These are phyloP conservation scores for Bipolaris victoriae DNA, from an alignment of 2,329 filamentous ascomycete species.

Conservation along the genomic window DNA sequence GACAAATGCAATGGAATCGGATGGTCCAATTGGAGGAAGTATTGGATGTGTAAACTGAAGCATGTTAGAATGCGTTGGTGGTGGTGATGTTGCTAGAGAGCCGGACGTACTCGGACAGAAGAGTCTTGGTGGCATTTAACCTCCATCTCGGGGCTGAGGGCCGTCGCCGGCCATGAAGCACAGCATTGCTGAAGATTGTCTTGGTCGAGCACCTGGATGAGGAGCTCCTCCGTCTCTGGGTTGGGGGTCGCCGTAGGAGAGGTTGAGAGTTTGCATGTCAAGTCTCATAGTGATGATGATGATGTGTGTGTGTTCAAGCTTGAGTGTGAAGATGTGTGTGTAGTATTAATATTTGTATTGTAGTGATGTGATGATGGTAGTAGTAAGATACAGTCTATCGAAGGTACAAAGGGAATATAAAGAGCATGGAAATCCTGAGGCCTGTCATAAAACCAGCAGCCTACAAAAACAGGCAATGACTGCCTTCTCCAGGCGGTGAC, in stretches of 20 bases:
- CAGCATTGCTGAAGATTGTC: constrained; percentile 25
- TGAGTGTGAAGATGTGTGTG: constrained; percentile 19
- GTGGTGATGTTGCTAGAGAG: not conserved
- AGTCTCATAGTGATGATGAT: constrained; percentile 26
- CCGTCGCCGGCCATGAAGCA: constrained; percentile 24
- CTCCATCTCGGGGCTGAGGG: constrained; percentile 40
- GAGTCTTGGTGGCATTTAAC: constrained; percentile 24
- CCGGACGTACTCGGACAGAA: constrained; percentile 16
- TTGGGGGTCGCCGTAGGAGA: constrained; percentile 28
- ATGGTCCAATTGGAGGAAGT: not conserved
- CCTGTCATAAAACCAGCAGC: constrained; percentile 25
- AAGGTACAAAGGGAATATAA: constrained; percentile 23
- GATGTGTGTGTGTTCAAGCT: constrained; percentile 1
- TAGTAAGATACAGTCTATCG: constrained; percentile 17
- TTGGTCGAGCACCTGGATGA: constrained; percentile 27
- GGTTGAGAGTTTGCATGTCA: constrained; percentile 11
- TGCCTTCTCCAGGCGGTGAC: constrained; percentile 45
- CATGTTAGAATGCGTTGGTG: constrained; percentile 18
- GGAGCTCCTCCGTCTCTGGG: constrained; percentile 45
- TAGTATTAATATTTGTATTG: constrained; percentile 17
- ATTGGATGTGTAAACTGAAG: constrained; percentile 3
- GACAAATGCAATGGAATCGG: not conserved
- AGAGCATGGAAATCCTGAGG: constrained; percentile 26
- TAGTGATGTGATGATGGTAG: constrained; percentile 3
- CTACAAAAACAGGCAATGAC: constrained; percentile 34